Conservation (phyloP, 2,329 filamentous ascomycete genomes). For the Fusarium zealandicum region DNA sequence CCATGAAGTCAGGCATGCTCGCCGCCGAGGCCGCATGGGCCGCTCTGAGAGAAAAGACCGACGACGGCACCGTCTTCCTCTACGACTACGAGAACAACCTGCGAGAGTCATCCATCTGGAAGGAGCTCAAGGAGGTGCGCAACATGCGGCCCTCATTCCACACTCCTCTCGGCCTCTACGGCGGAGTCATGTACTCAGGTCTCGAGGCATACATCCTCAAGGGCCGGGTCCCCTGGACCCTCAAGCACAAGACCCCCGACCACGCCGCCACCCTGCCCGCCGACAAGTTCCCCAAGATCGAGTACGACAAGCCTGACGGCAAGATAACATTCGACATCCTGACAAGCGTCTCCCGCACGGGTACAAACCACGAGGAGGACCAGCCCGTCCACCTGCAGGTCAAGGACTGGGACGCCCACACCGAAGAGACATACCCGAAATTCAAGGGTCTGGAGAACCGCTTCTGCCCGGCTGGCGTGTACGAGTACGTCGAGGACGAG, state of each 20-base stretch:
- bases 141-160: conserved; percentile 98
- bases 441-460: conserved; percentile 95
- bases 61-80: conserved; percentile 81
- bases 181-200: conserved; percentile 90
- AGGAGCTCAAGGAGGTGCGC: conserved; percentile 90
- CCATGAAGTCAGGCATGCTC: conserved; percentile 97
- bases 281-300: conserved; percentile 83
- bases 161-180: conserved; percentile 83
- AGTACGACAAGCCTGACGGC: conserved; percentile 96
- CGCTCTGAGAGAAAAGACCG: conserved; percentile 65
- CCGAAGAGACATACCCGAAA: conserved; percentile 79
- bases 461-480: conserved; percentile 97
- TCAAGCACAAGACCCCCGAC: conserved; percentile 84
- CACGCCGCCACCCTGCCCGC: conserved; percentile 80
- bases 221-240: conserved; percentile 88
- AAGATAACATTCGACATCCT: conserved; percentile 95
- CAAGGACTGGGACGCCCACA: conserved; percentile 92
- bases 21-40: conserved; percentile 89
- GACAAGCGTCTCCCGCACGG: conserved; percentile 92
- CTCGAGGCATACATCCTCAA: conserved; percentile 88
- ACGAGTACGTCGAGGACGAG: conserved; percentile 95
- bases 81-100: conserved; percentile 93
- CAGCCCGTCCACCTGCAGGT: conserved; percentile 97
- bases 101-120: conserved; percentile 88
- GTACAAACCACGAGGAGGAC: conserved; percentile 98